Base-by-base conservation (phyloP, 305 asterid genomes). In the Salvia sclarea region DNA sequence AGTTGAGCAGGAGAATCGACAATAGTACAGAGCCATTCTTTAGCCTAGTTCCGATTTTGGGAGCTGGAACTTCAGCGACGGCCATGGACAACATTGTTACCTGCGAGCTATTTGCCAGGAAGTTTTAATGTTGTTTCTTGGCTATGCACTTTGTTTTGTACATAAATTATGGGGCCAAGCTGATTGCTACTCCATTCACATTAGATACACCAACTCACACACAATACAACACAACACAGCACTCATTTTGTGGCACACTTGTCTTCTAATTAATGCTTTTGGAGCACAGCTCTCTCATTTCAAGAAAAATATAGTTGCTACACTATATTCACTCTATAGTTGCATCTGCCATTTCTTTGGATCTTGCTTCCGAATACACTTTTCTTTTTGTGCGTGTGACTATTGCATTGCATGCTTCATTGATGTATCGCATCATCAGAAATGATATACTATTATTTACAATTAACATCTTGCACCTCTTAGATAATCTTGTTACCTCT, bases 21-120 rank as follows among this genome's bases (percentile, higher is more conserved):
- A 62, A 28, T 3, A 45, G 66, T 55, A 72, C 64, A 38, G 81
- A 53, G 60, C 85, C 86, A 6, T 44, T 82, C 6, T 90, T 90
- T 80, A 90, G 79, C 82, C 74, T 92, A 56, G 82, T 92, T 66
- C 97, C 98, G 3, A 91, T 88, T 43, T 67, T 85, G 76, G 92
- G 89, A 52, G 81, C 89, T 47, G 98, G 98, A 68, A 77, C 68
- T 44, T 84, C 85, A 9, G 86, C 91, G 2, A 65, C 81, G 43
- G 77, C 84, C 76, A 68, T 84, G 80, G 83, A 83, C 61, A 87
- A 85, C 68, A 69, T 88, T 49, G 76, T 90, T 68, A 86, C 91
- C 24, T 92, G 97, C 53, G 98, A 92, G 81, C 77, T 92, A 52
- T 74, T 85, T 81, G 91, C 95, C 54, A 83, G 70, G 64, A 90